Evolutionary conservation across 2,329 filamentous ascomycete genomes (phyloP), one percentile per base, ranked within the genome.

Genomic region (Xylariaceae sp.): DNA sequence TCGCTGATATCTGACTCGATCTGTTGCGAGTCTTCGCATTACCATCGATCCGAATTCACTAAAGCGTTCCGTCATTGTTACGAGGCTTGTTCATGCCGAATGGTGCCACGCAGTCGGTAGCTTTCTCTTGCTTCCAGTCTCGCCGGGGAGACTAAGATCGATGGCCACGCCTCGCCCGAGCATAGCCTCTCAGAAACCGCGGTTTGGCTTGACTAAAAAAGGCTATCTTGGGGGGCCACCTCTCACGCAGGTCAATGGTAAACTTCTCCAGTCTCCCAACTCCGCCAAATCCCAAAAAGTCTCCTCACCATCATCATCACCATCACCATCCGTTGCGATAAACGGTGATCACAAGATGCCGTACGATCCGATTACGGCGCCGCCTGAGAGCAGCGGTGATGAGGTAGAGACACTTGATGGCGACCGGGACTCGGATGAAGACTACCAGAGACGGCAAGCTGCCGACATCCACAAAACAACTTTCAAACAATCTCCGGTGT

Each of bases 381-480:
- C 58, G 2, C 71, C 69, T 17, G 58, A 66, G 58, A 67, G 65
- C 52, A 69, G 65, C 54, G 67, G 66, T 51, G 60, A 67, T 11
- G 68, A 70, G 58, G 61, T 57, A 18, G 65, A 65, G 63, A 61
- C 13, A 30, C 3, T 6, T 13, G n/a, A 55, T 23, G 57, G 63
- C 52, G 30, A 18, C 53, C 45, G 61, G 30, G 61, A 65, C 56
- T 66, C 64, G 18, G 64, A 68, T 50, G 67, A 72, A 37, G 61
- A 65, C n/a, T 67, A 72, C n/a, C 67, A 73, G 15, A 59, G 57
- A 30, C 62, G 58, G 37, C 58, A 60, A n/a, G 62, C 65, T 3
- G 73, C 66, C 13, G 62, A 70, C 55, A 77, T 79, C 30, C 69
- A 63, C 44, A 64, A 62, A 7, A 75, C 73, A n/a, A 59, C 37